A percentile compares a stretch with the other conserved stretches of the same genome.
Evolutionary conservation across 2,329 filamentous ascomycete genomes (phyloP).

Genomic region (Hymenoscyphus fraxineus): DNA sequence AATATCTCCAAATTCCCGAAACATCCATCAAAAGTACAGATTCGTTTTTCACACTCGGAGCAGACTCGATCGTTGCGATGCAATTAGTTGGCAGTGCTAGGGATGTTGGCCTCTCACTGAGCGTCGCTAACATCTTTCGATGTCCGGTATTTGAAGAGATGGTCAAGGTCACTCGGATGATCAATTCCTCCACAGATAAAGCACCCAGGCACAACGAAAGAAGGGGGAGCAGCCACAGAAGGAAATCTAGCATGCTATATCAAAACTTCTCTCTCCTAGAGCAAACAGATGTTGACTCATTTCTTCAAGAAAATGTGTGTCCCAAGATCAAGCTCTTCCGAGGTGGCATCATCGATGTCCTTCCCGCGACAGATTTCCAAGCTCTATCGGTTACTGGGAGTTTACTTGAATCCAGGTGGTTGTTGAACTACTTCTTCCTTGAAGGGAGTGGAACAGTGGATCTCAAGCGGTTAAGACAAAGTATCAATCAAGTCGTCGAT

Average conservation of each 20-base stretch:
- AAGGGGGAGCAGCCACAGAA: not conserved
- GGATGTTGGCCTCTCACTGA: constrained; percentile 33
- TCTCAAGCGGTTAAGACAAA: constrained; percentile 22
- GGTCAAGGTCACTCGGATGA: constrained; percentile 37
- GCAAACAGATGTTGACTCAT: constrained; percentile 27
- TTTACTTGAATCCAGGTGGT: constrained; percentile 18
- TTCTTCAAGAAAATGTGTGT: constrained; percentile 19
- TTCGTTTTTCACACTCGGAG: constrained; percentile 40
- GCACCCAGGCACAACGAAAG: not conserved
- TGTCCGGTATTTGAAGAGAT: constrained; percentile 42
- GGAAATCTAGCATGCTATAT: constrained; percentile 11
- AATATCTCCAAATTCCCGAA: constrained; percentile 18
- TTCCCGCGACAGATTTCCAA: constrained; percentile 17
- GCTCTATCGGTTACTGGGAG: constrained; percentile 11
- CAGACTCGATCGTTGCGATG: constrained; percentile 36
- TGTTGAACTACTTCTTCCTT: constrained; percentile 20
- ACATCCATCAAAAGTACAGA: constrained; percentile 32
- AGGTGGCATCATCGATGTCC: constrained; percentile 15
- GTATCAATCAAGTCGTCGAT: constrained; percentile 29
- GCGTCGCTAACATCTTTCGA: constrained; percentile 41
- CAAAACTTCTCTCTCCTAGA: constrained; percentile 16
- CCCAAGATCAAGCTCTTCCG: constrained; percentile 12
- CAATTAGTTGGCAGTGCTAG: constrained; percentile 41
- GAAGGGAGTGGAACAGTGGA: constrained; percentile 14
- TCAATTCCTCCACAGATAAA: constrained; percentile 19